Evolutionary conservation across 176 grass and related monocot genomes (phyloP), one percentile per base, ranked within the genome.

Genomic region (Musa beccarii): DNA sequence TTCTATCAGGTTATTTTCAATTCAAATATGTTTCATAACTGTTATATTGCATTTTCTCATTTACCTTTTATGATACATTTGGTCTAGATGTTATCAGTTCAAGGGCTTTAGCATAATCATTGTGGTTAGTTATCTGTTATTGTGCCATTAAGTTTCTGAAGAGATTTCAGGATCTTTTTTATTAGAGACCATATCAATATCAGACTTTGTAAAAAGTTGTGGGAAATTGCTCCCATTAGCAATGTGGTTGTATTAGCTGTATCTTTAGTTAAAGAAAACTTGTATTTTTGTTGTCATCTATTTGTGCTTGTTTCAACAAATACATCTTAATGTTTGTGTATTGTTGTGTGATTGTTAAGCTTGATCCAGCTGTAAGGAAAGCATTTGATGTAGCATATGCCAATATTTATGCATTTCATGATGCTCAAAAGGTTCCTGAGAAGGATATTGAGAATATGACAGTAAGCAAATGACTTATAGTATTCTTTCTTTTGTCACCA

Each of bases 341-440:
- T 74, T 56, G 5, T 74, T 74, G 52, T 55, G 29, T 51, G 15
- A 51, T 70, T 51, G 13, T 20, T 20, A 70, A 98, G 94, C 88
- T 93, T 91, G 94, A 98, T 81, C 90, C 90, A 76, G 86, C 76
- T 73, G 88, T 98, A 52, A 91, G 87, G 80, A 82, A 91, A 89
- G 84, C 94, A 83, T 98, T 98, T 20, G 86, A 98, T 51, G 86
- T 98, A 74, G 94, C 94, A 29, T 98, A 98, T 79, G 78, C 90
- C 50, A 98, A 98, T 81, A 98, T 98, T 63, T 98, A 98, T 84
- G 90, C 90, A 79, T 98, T 98, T 78, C 94, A 98, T 83, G 79
- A 68, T 74, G 83, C 88, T 12, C 94, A 98, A 85, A 98, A 81
- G 75, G 26, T 82, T 75, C 90, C 84, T 2, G 94, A 98, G 64